Conservation (phyloP, 108 stramenopile genomes). For the Parietichytrium sp. region DNA sequence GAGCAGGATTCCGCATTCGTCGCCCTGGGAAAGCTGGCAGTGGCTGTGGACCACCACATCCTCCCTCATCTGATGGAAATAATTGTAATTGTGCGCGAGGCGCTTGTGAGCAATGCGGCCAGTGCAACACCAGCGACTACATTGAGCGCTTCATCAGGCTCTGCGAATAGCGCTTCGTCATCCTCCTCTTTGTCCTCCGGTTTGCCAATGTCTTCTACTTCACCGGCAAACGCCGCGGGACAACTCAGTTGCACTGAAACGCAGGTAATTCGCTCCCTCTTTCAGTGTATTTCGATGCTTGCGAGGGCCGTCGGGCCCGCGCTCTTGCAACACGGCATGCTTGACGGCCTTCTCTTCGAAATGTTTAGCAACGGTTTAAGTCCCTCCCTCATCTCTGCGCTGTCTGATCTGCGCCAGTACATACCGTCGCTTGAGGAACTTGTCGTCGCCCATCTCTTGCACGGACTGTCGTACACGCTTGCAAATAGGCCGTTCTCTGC, state of each 20-base stretch:
- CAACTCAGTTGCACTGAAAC: no score
- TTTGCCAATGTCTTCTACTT: slow-evolving; percentile 34
- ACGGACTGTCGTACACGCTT: slow-evolving; percentile 75
- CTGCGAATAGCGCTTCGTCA: slow-evolving; percentile 13
- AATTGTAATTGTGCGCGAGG: slow-evolving; percentile 66
- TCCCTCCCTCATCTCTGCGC: slow-evolving; percentile 77
- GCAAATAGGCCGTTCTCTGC: slow-evolving; percentile 59
- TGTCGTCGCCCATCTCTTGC: slow-evolving; percentile 79
- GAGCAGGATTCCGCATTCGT: slow-evolving; percentile 74
- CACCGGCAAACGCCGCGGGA: slow-evolving; percentile 33
- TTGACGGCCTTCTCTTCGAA: slow-evolving; percentile 72
- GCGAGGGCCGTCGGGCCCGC: slow-evolving; percentile 78
- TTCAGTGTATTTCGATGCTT: slow-evolving; percentile 83
- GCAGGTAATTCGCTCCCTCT: slow-evolving; percentile 43
- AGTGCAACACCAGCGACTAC: no score
- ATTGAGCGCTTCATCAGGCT: no score
- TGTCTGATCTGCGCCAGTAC: slow-evolving; percentile 72
- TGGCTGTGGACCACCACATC: slow-evolving; percentile 74
- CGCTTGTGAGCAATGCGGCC: slow-evolving; percentile 36
- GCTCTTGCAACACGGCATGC: slow-evolving; percentile 63
- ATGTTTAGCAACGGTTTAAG: slow-evolving; percentile 84
- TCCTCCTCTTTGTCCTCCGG: slow-evolving; percentile 56
- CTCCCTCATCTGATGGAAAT: slow-evolving; percentile 60
- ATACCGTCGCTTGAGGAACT: slow-evolving; percentile 67
- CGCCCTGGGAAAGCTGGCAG: slow-evolving; percentile 79